Evolutionary conservation across 2,329 filamentous ascomycete genomes (phyloP).

Genomic region (Alternaria sp.): DNA sequence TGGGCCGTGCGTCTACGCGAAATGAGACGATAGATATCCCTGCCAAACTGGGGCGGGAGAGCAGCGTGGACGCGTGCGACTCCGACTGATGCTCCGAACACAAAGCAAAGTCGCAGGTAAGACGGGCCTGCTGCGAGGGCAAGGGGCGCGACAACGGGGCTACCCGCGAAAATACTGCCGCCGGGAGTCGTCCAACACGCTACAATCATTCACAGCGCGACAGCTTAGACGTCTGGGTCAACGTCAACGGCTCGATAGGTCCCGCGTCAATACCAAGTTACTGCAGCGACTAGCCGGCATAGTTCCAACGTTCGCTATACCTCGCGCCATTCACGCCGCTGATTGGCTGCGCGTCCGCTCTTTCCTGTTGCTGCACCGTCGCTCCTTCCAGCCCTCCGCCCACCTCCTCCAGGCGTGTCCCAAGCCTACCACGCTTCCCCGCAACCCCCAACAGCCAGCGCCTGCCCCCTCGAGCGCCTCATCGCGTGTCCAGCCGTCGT

Average conservation of each 20-base stretch:
- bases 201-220: background rate
- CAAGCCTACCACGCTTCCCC: slow-evolving; percentile 17
- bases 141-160: slow-evolving; percentile 1
- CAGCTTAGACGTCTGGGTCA: background rate
- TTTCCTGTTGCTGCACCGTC: slow-evolving; percentile 1
- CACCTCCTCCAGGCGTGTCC: slow-evolving; percentile 1
- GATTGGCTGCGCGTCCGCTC: slow-evolving; percentile 23
- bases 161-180: background rate
- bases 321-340: background rate
- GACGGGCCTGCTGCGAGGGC: background rate
- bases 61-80: background rate
- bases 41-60: background rate
- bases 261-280: slow-evolving; percentile 12
- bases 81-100: slow-evolving; percentile 1
- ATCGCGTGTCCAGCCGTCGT: slow-evolving; percentile 8
- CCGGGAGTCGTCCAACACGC: background rate
- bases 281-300: slow-evolving; percentile 10
- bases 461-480: slow-evolving; percentile 18
- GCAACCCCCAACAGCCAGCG: slow-evolving; percentile 17
- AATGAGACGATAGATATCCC: slow-evolving; percentile 12
- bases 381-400: slow-evolving; percentile 15
- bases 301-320: slow-evolving; percentile 17
- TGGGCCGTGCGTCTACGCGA: slow-evolving; percentile 9
- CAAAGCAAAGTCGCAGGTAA: background rate
- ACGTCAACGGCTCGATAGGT: slow-evolving; percentile 9